A percentile compares a stretch with the other conserved stretches of the same genome.
Conservation (phyloP, 2,329 filamentous ascomycete genomes). For the Chaetothyriales sp. region DNA sequence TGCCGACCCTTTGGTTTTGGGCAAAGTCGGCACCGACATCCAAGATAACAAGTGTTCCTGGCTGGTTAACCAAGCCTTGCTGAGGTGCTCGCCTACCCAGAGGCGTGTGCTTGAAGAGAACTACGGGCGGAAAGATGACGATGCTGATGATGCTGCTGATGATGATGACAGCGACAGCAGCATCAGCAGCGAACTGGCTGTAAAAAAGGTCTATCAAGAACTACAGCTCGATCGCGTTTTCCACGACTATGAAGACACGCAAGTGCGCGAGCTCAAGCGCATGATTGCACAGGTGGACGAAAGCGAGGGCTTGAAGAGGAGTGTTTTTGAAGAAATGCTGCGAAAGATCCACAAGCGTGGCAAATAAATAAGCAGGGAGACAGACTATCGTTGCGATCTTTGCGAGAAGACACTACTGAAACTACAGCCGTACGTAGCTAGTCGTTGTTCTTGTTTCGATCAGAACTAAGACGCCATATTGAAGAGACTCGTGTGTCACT, state of each 20-base stretch:
- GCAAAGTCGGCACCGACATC: slow-evolving; percentile 98
- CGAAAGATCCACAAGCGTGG: slow-evolving; percentile 96
- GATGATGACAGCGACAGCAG: too few relatives aligned
- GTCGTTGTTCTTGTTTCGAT: too few relatives aligned
- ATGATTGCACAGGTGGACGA: slow-evolving; percentile 73
- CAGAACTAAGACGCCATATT: too few relatives aligned
- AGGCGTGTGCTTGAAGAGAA: slow-evolving; percentile 74
- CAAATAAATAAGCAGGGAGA: too few relatives aligned
- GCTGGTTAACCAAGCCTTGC: slow-evolving; percentile 88
- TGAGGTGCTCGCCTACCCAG: slow-evolving; percentile 67
- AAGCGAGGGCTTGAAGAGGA: slow-evolving; percentile 74
- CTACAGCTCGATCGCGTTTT: slow-evolving; percentile 71
- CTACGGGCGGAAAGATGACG: slow-evolving; percentile 82
- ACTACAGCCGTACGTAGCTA: too few relatives aligned
- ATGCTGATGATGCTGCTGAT: too few relatives aligned
- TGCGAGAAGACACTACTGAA: too few relatives aligned
- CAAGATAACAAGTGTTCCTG: slow-evolving; percentile 99
- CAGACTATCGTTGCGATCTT: too few relatives aligned
- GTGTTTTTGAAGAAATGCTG: slow-evolving; percentile 76
- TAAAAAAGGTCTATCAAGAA: slow-evolving; percentile 83
- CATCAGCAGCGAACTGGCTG: slow-evolving; percentile 63
- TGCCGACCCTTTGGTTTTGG: slow-evolving; percentile 78
- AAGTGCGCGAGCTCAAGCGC: slow-evolving; percentile 58
- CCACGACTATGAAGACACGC: slow-evolving; percentile 76
- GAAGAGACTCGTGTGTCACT: too few relatives aligned